Base-by-base conservation (phyloP, 2,329 filamentous ascomycete species). In the Lachnellula arida region DNA sequence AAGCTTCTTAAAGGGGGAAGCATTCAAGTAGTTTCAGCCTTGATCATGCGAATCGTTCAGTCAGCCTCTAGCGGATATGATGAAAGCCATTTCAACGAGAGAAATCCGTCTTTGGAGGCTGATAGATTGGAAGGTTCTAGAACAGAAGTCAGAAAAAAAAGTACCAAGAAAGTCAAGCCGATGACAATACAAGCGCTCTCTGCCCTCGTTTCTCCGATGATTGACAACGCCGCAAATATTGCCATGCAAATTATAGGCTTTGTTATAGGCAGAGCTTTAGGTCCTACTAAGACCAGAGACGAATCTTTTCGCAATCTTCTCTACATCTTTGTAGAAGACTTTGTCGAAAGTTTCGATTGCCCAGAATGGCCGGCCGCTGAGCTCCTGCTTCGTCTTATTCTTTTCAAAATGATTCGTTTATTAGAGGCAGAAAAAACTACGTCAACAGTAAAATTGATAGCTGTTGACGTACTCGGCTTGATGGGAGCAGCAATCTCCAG, bases 351-450 rank as follows among this genome's bases (percentile, higher is more conserved):
- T 46, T 77, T 99, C 5, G 89, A 91, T 54, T 91, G 86, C 14
- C 86, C 90, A 0, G 93, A 97, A 65, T 99, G 95, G 94, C 94
- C 94, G 0, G 90, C 90, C 4, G 91, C 94, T 8, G 91, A 96
- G 68, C 74, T 97, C 22, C 78, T 99, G 7, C 80, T 99, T 39
- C 84, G 89, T 4, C 79, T 88, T 8, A 79, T 97, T 51, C 85
- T 94, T 65, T 79, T 80, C 35, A 85, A 87, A 63, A 93, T 97
- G 88, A 80, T 92, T 50, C 79, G 82, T 34, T 81, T 96, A 43
- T 84, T 89, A n/a, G 87, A 94, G 62, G 85, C 84, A 44, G 85
- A 91, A 56, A 95, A 93, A 70, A 90, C 86, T 50, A 76, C 88
- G 11, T 89, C 88, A 1, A 88, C 88, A 1, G 86, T 89, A 4